phyloP scores from a whole-genome alignment of 2,329 filamentous ascomycete genomes.

The Fusarium nurragi region DNA sequence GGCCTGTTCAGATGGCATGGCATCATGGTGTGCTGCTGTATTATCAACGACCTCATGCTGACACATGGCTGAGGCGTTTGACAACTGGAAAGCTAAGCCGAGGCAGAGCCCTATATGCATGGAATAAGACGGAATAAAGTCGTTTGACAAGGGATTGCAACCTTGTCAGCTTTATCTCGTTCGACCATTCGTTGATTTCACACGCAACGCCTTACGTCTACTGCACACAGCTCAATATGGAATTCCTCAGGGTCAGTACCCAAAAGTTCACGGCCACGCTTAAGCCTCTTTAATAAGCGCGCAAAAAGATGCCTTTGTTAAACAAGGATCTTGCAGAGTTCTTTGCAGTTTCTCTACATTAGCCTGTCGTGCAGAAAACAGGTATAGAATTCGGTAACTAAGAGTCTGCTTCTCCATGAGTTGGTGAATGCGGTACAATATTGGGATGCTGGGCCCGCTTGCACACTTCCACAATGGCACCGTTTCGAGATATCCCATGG shows the following conservation, averaged over 20 bases:
- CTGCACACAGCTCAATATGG: slow-evolving; percentile 13
- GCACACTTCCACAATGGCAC: neutral
- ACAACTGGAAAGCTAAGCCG: slow-evolving; percentile 2
- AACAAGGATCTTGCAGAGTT: neutral
- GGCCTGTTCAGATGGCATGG: neutral
- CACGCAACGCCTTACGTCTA: slow-evolving; percentile 9
- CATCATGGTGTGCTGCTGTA: neutral
- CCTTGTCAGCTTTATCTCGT: slow-evolving; percentile 26
- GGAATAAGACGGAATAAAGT: slow-evolving; percentile 12
- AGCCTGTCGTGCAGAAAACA: neutral
- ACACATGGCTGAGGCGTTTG: slow-evolving; percentile 16
- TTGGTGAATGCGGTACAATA: neutral
- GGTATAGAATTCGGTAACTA: neutral
- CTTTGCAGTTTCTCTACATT: slow-evolving; percentile 8
- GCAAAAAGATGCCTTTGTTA: neutral
- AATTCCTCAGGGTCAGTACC: slow-evolving; percentile 1
- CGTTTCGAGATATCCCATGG: slow-evolving; percentile 2
- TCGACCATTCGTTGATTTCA: slow-evolving; percentile 11
- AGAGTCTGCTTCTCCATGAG: neutral
- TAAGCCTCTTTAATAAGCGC: no score
- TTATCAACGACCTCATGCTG: slow-evolving; percentile 3
- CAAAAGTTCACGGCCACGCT: neutral
- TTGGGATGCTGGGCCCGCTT: slow-evolving; percentile 9
- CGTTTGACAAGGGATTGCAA: slow-evolving; percentile 19
- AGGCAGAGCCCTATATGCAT: slow-evolving; percentile 12